Base-by-base conservation (phyloP, 768 basidiomycete genomes). In the Termitomyces sp. region DNA sequence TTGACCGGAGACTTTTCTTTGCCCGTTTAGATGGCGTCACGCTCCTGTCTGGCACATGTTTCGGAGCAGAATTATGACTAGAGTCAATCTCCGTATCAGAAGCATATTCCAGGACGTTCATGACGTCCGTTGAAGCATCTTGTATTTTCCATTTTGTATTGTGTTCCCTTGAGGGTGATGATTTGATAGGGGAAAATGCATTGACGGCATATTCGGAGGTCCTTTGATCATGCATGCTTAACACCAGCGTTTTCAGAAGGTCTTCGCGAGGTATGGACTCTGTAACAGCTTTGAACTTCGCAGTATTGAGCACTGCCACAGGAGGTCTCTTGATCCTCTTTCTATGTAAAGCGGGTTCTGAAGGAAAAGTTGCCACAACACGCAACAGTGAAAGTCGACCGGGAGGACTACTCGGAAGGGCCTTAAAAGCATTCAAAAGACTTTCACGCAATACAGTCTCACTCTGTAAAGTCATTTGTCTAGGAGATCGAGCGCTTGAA, bases 151-250 rank as follows among this genome's bases (percentile, higher is more conserved):
- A 4, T 26, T 26, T 26, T 26, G 26, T 26, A 26, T 26, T 26
- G 4, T 4, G 26, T 26, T 26, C 2, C 26, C 26, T 26, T 26
- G 26, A 26, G 26, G 2, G 26, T 26, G 4, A 26, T 26, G 26
- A 26, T 4, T 26, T 26, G 4, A 26, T 26, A 26, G 26, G 26
- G 26, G 26, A 26, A 26, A 26, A 4, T 26, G 4, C 26, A 26
- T 26, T 26, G 26, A 2, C 26, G 26, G 26, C 26, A 4, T 26
- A 26, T 59, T 59, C 11, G n/a, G 32, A 20, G 3, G 41, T 5
- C 22, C 53, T 54, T 47, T 46, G 47, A n/a, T 33, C 33, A 55
- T 55, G 54, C 54, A 55, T 55, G 22, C 54, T 55, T 18, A 40
- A 44, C 14, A 55, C 32, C 32, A 55, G 18, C 11, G 32, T 36